phyloP scores from a whole-genome alignment of 352 stramenopile genomes.

The Globisporangium nagaii region DNA sequence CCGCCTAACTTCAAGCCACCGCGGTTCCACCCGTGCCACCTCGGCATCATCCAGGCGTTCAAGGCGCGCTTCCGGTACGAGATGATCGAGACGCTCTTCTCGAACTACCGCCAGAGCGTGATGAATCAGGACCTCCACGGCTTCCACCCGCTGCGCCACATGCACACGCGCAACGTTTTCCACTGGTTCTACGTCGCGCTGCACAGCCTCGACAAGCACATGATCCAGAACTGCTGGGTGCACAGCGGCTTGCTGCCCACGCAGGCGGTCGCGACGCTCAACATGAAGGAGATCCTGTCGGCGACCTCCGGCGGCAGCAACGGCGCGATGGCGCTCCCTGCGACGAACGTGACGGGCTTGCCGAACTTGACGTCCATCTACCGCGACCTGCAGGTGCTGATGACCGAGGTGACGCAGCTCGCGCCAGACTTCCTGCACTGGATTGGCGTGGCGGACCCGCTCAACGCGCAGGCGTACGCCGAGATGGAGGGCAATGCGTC shows the following conservation, averaged over 20 bases:
- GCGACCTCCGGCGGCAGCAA: neutral
- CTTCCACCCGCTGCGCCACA: conserved; percentile 39
- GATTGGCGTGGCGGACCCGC: conserved; percentile 52
- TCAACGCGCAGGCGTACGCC: conserved; percentile 54
- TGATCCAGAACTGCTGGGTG: conserved; percentile 74
- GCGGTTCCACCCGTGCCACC: conserved; percentile 69
- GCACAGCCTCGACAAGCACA: conserved; percentile 56
- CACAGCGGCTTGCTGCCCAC: conserved; percentile 67
- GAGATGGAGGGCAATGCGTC: conserved; percentile 75
- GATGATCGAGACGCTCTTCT: conserved; percentile 74
- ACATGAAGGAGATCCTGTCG: conserved; percentile 51
- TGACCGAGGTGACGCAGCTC: conserved; percentile 49
- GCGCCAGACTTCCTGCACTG: conserved; percentile 72
- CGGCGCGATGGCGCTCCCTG: neutral
- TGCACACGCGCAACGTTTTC: conserved; percentile 82
- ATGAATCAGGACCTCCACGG: conserved; percentile 39
- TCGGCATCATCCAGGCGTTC: conserved; percentile 74
- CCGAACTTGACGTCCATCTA: conserved; percentile 35
- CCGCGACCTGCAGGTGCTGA: conserved; percentile 50
- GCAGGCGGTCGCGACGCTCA: conserved; percentile 54
- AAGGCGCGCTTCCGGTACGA: conserved; percentile 77
- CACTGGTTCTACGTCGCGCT: conserved; percentile 79
- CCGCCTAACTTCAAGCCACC: conserved; percentile 72
- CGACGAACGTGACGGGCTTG: conserved; percentile 19
- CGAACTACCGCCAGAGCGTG: conserved; percentile 45